Evolutionary conservation across 768 basidiomycete species (phyloP), one percentile per base, ranked within the genome.

Genomic region (Candolleomyces aberdarensis): DNA sequence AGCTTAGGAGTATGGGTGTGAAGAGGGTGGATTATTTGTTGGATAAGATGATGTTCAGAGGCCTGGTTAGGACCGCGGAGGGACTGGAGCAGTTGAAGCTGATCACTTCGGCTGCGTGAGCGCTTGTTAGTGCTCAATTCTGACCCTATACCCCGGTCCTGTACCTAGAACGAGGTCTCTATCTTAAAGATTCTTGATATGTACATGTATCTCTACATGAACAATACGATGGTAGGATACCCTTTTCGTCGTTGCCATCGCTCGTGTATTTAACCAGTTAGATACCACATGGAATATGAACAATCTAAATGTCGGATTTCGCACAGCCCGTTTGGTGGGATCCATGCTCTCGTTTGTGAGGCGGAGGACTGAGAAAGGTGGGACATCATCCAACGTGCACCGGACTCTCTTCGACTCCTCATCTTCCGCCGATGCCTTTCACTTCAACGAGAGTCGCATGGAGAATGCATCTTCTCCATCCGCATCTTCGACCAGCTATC

Each of bases 391-490:
- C n/a, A 13, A 11, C n/a, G 41, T 43, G 41, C n/a, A 43, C n/a
- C 5, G 41, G 5, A 43, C 41, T 43, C n/a, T 43, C 41, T 43
- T 43, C 5, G 41, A 43, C 5, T 11, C n/a, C 41, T 43, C 13
- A 11, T 43, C 41, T 43, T 43, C 41, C 41, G 26, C 26, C 26
- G 26, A 26, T 26, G 26, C 26, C 26, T 26, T 26, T 26, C 41
- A 11, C 11, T 43, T 68, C 20, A 72, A 60, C 2, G 61, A 62
- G 31, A 91, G 78, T 31, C 85, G 79, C 92, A 95, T 95, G 2
- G 88, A 89, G 64, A 92, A 85, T 6, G 92, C 92, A 66, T 94
- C 90, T 71, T 95, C 92, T 10, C 91, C 91, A 69, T 94, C 92
- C 6, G 90, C 91, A 74, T 94, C 93, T 94, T 54, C 53, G 39